Evolutionary conservation across 352 stramenopile genomes (phyloP).

Genomic region (Phytophthora litchii): DNA sequence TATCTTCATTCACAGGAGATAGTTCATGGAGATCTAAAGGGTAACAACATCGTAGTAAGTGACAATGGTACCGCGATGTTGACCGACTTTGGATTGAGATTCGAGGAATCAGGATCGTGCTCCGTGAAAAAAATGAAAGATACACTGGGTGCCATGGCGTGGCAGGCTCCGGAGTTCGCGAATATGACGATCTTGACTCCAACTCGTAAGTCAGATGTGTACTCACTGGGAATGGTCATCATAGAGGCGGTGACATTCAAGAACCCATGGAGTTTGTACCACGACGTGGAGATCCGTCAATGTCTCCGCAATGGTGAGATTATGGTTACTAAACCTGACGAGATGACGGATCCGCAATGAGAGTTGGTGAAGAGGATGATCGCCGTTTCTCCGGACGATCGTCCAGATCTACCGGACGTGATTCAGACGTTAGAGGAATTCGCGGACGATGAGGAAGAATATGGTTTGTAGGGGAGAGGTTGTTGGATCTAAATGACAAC

Average conservation of each 20-base stretch:
- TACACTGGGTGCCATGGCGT: neutral
- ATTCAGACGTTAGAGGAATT: neutral
- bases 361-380: slow-evolving; percentile 1
- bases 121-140: slow-evolving; percentile 16
- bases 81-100: slow-evolving; percentile 39
- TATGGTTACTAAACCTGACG: neutral
- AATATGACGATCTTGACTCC: neutral
- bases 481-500: no score
- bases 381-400: neutral
- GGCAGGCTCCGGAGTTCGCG: neutral
- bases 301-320: neutral
- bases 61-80: slow-evolving; percentile 34
- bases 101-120: neutral
- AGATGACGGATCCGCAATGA: neutral
- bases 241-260: neutral
- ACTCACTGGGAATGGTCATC: neutral
- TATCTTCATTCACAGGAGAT: slow-evolving; percentile 25
- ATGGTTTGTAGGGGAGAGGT: no score
- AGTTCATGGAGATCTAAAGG: slow-evolving; percentile 29
- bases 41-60: slow-evolving; percentile 37
- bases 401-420: neutral
- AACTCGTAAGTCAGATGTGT: neutral
- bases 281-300: neutral
- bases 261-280: neutral
- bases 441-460: neutral